Evolutionary conservation across 441 rosid species (phyloP).

Genomic region (Gossypium schwendimanii): DNA sequence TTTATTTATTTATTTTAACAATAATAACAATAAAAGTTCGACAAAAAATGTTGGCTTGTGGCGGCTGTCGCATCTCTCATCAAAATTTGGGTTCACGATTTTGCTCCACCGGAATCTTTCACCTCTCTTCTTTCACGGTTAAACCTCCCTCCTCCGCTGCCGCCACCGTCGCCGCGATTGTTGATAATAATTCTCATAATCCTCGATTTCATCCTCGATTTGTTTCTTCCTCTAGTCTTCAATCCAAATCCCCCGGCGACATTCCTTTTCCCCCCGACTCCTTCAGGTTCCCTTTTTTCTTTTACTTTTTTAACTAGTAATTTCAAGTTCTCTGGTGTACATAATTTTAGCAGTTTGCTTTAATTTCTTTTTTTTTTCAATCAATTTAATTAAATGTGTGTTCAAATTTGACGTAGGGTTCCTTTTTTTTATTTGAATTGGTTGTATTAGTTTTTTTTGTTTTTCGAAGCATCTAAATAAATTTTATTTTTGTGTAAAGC

Average conservation of each 20-base stretch:
- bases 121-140: slow-evolving; percentile 30
- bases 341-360: background rate
- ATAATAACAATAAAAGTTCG: background rate
- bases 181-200: slow-evolving; percentile 12
- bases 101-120: slow-evolving; percentile 25
- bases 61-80: slow-evolving; percentile 50
- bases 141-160: slow-evolving; percentile 23
- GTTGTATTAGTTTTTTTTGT: background rate
- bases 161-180: slow-evolving; percentile 10
- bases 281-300: slow-evolving; percentile 37
- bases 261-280: slow-evolving; percentile 35
- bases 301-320: too few relatives aligned
- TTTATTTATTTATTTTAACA: background rate
- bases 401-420: background rate
- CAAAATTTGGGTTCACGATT: slow-evolving; percentile 41
- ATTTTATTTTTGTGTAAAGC: slow-evolving; percentile 39
- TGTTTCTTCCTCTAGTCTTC: slow-evolving; percentile 30
- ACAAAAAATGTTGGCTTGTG: slow-evolving; percentile 38
- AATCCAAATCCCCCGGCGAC: slow-evolving; percentile 32
- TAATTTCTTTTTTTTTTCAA: background rate
- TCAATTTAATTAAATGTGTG: background rate
- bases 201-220: slow-evolving; percentile 23
- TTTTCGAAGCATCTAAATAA: slow-evolving; percentile 20
- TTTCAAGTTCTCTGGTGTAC: background rate
- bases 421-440: background rate